Conservation (phyloP, 2,329 filamentous ascomycete genomes). For the Aspergillus candidus region DNA sequence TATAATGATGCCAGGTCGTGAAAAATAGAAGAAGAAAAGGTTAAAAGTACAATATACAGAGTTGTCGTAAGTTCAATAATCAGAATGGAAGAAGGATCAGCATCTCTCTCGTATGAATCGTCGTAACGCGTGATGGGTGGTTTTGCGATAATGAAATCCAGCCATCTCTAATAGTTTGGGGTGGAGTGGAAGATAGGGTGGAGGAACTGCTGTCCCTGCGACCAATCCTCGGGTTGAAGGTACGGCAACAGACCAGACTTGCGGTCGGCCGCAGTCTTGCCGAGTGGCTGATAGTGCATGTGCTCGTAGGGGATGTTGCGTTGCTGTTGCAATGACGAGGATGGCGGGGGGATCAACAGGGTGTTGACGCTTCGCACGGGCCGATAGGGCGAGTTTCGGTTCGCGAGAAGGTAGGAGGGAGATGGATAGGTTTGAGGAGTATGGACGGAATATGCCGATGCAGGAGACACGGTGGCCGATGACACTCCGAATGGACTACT, state of each 20-base stretch:
- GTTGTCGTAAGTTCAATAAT: neutral
- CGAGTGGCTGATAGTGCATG: constrained; percentile 78
- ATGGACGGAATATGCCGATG: constrained; percentile 55
- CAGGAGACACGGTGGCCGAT: constrained; percentile 60
- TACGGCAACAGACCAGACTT: constrained; percentile 62
- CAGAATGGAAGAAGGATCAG: constrained; percentile 7
- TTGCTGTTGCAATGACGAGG: constrained; percentile 70
- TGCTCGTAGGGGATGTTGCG: constrained; percentile 59
- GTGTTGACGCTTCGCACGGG: constrained; percentile 86
- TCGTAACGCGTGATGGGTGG: constrained; percentile 23
- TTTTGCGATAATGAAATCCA: constrained; percentile 9
- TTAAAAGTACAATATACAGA: constrained; percentile 14
- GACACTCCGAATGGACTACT: constrained; percentile 45
- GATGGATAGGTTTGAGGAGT: constrained; percentile 68
- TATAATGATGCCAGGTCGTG: constrained; percentile 16
- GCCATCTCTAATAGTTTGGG: constrained; percentile 20
- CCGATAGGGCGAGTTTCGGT: constrained; percentile 86
- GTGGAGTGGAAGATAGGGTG: constrained; percentile 27
- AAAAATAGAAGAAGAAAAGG: constrained; percentile 3
- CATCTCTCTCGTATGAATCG: constrained; percentile 20
- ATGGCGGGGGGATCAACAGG: constrained; percentile 80
- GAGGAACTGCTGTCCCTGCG: constrained; percentile 25
- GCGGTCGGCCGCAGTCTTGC: constrained; percentile 61
- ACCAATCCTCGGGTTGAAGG: constrained; percentile 40
- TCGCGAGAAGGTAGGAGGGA: constrained; percentile 78